Percentiles rank a stretch among this genome's conserved stretches.
Evolutionary conservation across 306 rosid species (phyloP).

Genomic region (Fragaria iinumae): DNA sequence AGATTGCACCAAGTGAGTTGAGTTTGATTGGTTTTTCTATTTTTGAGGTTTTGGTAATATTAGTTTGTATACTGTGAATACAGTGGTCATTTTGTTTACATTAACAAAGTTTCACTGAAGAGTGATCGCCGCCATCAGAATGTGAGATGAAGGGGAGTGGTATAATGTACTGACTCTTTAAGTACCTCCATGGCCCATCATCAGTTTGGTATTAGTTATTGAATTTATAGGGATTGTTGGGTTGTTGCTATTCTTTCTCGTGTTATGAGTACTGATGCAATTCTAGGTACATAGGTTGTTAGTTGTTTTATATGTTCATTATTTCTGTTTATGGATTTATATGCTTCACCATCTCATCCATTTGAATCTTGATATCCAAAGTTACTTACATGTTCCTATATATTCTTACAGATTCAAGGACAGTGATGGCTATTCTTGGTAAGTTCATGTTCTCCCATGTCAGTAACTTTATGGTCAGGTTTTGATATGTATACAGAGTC

Average conservation of each 20-base stretch:
- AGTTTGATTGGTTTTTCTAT: slow-evolving; percentile 1
- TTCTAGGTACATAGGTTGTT: not conserved
- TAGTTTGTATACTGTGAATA: not conserved
- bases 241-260: not conserved
- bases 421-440: slow-evolving; percentile 98
- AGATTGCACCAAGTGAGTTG: slow-evolving; percentile 93
- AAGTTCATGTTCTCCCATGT: slow-evolving; percentile 28
- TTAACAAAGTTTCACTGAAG: not conserved
- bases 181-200: not conserved
- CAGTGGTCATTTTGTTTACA: not conserved
- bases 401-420: slow-evolving; percentile 75
- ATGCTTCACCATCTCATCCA: not conserved
- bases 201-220: not conserved
- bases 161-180: not conserved
- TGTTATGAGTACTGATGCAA: not conserved
- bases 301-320: slow-evolving; percentile 4
- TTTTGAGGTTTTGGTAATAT: not conserved
- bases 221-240: not conserved
- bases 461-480: not conserved
- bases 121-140: not conserved
- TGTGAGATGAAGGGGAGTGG: not conserved
- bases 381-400: not conserved
- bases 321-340: not conserved
- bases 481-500: not conserved
- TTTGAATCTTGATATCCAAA: not conserved